These are phyloP conservation scores for Drosera capensis DNA, from an alignment of 148 eudicot species.

Conservation along the genomic window DNA sequence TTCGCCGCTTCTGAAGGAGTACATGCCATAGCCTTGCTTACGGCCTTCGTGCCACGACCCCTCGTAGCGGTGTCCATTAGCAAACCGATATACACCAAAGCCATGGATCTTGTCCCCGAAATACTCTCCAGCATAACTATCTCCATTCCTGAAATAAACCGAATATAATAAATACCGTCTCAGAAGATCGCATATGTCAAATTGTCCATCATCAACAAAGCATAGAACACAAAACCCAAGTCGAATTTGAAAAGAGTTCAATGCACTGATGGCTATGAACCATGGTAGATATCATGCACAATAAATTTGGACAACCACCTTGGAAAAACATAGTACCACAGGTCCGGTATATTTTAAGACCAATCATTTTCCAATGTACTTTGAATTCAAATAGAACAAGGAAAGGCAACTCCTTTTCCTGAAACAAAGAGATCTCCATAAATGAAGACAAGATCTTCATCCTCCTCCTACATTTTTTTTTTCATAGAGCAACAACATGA, in stretches of 20 bases:
- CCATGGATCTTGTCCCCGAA: conserved; percentile 90
- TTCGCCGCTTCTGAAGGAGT: conserved; percentile 67
- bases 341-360: too few relatives aligned
- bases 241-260: background rate
- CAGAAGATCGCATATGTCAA: background rate
- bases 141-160: conserved; percentile 53
- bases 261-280: background rate
- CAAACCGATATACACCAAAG: conserved; percentile 80
- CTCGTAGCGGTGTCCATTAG: conserved; percentile 77
- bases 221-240: background rate
- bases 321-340: too few relatives aligned
- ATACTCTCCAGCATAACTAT: conserved; percentile 88
- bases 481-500: too few relatives aligned
- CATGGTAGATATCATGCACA: background rate
- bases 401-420: too few relatives aligned
- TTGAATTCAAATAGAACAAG: too few relatives aligned
- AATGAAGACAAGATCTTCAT: too few relatives aligned
- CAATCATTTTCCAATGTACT: too few relatives aligned
- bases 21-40: conserved; percentile 83
- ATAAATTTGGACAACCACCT: background rate
- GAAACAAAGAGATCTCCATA: too few relatives aligned
- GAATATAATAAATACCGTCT: background rate
- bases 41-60: conserved; percentile 98
- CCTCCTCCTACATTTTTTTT: too few relatives aligned
- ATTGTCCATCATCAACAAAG: background rate